phyloP scores from a whole-genome alignment of 495 filamentous ascomycete species.

The Lineolata rhizophorae region DNA sequence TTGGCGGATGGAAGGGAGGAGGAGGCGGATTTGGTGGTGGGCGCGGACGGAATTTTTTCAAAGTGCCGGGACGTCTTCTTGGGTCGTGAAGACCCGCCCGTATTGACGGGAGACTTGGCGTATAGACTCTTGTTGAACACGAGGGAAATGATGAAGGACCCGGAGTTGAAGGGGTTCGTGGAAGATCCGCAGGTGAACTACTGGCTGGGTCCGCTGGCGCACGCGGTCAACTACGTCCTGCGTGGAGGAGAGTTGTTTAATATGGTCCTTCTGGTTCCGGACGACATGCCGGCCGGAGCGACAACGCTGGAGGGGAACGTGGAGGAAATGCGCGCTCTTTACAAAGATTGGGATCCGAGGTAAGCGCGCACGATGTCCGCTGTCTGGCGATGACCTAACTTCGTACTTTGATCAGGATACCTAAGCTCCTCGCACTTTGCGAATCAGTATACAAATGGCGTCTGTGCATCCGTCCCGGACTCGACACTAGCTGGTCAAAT shows the following conservation, averaged over 20 bases:
- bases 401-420: too few relatives aligned
- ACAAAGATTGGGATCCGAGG: conserved; percentile 29
- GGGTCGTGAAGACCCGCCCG: conserved; percentile 9
- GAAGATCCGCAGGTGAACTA: conserved; percentile 38
- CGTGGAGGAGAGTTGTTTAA: conserved; percentile 40
- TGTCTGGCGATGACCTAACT: too few relatives aligned
- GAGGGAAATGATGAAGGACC: conserved; percentile 29
- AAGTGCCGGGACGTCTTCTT: conserved; percentile 13
- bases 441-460: too few relatives aligned
- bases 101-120: conserved; percentile 43
- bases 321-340: conserved; percentile 43
- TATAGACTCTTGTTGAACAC: conserved; percentile 37
- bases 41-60: conserved; percentile 12
- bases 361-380: too few relatives aligned
- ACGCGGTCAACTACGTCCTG: conserved; percentile 43
- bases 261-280: conserved; percentile 46
- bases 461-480: neutral
- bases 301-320: conserved; percentile 32
- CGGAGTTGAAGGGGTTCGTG: conserved; percentile 25
- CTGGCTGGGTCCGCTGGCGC: conserved; percentile 45
- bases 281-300: conserved; percentile 37
- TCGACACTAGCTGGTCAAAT: neutral
- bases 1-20: too few relatives aligned
- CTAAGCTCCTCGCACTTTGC: too few relatives aligned
- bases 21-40: neutral